A percentile compares a stretch with the other conserved stretches of the same genome.
Evolutionary conservation across 75 land plant species (phyloP).

Genomic region (Picea sitchensis): DNA sequence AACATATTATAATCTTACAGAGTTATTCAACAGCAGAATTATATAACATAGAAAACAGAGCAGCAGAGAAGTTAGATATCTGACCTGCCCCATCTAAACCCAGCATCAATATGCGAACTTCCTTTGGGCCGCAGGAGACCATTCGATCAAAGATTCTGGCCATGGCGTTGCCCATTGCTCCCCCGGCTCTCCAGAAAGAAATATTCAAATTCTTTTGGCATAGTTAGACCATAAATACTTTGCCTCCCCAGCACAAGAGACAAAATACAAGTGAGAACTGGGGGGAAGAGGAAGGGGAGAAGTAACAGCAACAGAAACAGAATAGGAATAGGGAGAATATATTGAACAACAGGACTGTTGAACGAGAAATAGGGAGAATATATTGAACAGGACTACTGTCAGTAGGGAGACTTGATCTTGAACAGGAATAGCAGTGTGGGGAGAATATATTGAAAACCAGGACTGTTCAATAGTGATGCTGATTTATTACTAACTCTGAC

Average conservation of each 20-base stretch:
- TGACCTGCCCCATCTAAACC: conserved; percentile 31
- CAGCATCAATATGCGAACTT: conserved; percentile 24
- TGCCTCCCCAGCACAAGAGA: not conserved
- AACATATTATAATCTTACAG: not conserved
- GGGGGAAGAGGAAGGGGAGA: not conserved
- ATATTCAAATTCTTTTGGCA: not conserved
- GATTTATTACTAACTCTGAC: too few species aligned
- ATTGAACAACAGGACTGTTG: too few species aligned
- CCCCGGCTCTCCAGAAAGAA: not conserved
- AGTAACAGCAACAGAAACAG: not conserved
- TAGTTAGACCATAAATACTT: not conserved
- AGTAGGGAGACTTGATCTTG: too few species aligned
- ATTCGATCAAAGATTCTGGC: conserved; percentile 9
- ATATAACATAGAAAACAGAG: not conserved
- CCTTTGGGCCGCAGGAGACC: conserved; percentile 12
- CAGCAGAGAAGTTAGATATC: not conserved
- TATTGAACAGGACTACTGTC: too few species aligned
- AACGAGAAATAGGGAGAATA: too few species aligned
- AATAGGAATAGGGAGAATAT: not conserved
- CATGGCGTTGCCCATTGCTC: conserved; percentile 15
- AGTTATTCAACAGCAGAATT: not conserved
- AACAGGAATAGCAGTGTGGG: too few species aligned
- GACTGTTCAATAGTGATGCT: too few species aligned
- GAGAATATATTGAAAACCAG: too few species aligned
- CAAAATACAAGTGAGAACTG: not conserved